A percentile compares a stretch with the other conserved stretches of the same genome.
These are phyloP conservation scores for Epichloe coenophiala DNA, from an alignment of 2,329 filamentous ascomycete genomes.

Conservation along the genomic window DNA sequence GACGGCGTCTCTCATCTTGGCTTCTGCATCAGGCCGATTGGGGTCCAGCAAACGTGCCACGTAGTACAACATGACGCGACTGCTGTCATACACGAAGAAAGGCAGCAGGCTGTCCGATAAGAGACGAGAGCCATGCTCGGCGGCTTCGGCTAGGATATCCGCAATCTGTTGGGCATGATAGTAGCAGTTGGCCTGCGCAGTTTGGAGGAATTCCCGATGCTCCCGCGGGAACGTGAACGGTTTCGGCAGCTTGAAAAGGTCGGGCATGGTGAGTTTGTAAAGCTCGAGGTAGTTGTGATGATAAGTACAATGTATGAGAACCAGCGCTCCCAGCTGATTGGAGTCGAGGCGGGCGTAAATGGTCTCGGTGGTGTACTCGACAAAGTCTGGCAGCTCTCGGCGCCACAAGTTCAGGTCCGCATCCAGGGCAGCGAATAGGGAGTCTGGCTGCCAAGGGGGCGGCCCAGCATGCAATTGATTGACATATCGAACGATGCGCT, in stretches of 20 bases:
- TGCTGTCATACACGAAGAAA: slow-evolving; percentile 33
- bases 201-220: slow-evolving; percentile 22
- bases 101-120: slow-evolving; percentile 31
- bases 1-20: slow-evolving; percentile 24
- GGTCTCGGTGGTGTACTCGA: slow-evolving; percentile 29
- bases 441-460: slow-evolving; percentile 29
- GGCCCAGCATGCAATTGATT: slow-evolving; percentile 25
- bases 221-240: slow-evolving; percentile 26
- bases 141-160: slow-evolving; percentile 24
- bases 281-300: slow-evolving; percentile 32
- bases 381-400: slow-evolving; percentile 27
- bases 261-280: slow-evolving; percentile 32
- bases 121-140: slow-evolving; percentile 25
- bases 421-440: slow-evolving; percentile 27
- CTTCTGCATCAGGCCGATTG: slow-evolving; percentile 19
- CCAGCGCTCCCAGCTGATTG: slow-evolving; percentile 30
- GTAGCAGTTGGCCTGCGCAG: slow-evolving; percentile 24
- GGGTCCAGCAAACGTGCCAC: slow-evolving; percentile 29
- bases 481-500: slow-evolving; percentile 27
- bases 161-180: slow-evolving; percentile 25
- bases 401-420: slow-evolving; percentile 27
- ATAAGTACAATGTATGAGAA: slow-evolving; percentile 32
- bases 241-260: slow-evolving; percentile 29
- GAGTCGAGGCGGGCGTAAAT: slow-evolving; percentile 33
- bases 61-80: slow-evolving; percentile 33